Conservation (phyloP, 1,284 basidiomycete species). For the Macrocybe sp. region DNA sequence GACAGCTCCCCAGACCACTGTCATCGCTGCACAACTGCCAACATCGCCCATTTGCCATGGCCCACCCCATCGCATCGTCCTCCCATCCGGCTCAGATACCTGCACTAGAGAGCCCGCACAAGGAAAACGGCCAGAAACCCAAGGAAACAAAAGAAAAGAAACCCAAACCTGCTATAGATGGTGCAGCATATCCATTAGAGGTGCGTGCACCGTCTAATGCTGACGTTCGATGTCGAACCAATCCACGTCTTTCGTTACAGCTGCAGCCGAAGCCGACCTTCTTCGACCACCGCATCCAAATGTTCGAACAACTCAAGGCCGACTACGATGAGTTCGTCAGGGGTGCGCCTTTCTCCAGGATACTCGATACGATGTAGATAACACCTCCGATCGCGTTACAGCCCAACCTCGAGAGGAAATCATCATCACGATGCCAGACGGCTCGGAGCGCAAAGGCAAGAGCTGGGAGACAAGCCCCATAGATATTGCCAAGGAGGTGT, state of each 20-base stretch:
- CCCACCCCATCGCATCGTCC: slow-evolving; percentile 35
- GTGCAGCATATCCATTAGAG: slow-evolving; percentile 56
- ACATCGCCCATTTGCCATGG: slow-evolving; percentile 25
- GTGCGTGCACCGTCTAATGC: slow-evolving; percentile 29
- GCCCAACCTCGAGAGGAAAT: slow-evolving; percentile 88
- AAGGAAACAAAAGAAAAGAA: slow-evolving; percentile 48
- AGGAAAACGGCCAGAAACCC: slow-evolving; percentile 19
- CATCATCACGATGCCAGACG: slow-evolving; percentile 84
- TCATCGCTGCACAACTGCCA: slow-evolving; percentile 10
- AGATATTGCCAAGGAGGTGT: slow-evolving; percentile 85
- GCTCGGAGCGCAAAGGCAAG: slow-evolving; percentile 75
- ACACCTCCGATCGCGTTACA: slow-evolving; percentile 20
- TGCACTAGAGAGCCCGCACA: slow-evolving; percentile 29
- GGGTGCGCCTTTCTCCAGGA: slow-evolving; percentile 37
- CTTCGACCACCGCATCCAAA: slow-evolving; percentile 86
- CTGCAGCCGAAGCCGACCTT: slow-evolving; percentile 82
- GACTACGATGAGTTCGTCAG: slow-evolving; percentile 83
- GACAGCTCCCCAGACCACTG: slow-evolving; percentile 8
- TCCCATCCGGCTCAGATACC: slow-evolving; percentile 34
- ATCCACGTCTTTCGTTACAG: slow-evolving; percentile 33
- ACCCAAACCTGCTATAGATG: slow-evolving; percentile 33
- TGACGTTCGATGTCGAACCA: slow-evolving; percentile 4
- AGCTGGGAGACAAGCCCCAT: slow-evolving; percentile 98
- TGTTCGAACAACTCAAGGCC: slow-evolving; percentile 87
- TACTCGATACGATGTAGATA: neutral